Base-by-base conservation (phyloP, 768 basidiomycete species). In the Rhodotorula paludigena region DNA sequence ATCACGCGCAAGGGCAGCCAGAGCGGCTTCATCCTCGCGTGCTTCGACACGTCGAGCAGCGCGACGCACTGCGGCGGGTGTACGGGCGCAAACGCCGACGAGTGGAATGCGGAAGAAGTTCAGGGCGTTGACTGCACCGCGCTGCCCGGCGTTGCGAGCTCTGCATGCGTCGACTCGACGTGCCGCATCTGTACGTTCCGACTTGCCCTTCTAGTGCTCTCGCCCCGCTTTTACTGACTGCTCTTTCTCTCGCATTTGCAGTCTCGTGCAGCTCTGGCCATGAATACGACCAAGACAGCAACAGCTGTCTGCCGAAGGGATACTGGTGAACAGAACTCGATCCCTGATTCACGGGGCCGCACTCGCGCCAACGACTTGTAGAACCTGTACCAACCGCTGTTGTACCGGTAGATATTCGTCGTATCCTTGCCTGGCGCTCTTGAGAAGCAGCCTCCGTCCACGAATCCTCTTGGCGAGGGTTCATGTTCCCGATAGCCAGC, bases 31-130 rank as follows among this genome's bases (percentile, higher is more conserved):
- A 64, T 59, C 14, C 71, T 69, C 54, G 75, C 74, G 53, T 77
- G 77, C 56, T 54, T 76, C 42, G 72, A 77, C 67, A 68, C 64
- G 25, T 36, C 53, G 12, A 36, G 49, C 15, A 68, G 74, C 59
- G 58, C 74, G n/a, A 75, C 75, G 52, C 75, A 73, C 36, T 77
- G 76, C 58, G 77, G 77, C 8, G 77, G 77, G 25, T 77, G 77
- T 57, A 57, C 70, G 15, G 36, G 61, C 59, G 51, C 62, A 45
- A 68, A 61, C 1, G 65, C 56, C 35, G 47, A 53, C 20, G 64
- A 53, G 41, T 62, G 23, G 48, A 1, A 28, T 15, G 33, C n/a
- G 6, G 38, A 20, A 7, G 36, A 33, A 10, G 18, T 23, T 18
- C 47, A 23, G 1, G 76, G 76, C 20, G 56, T 59, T 16, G 77